These are phyloP conservation scores for Crithidia bombi DNA, from an alignment of 208 protist species.

Conservation along the genomic window DNA sequence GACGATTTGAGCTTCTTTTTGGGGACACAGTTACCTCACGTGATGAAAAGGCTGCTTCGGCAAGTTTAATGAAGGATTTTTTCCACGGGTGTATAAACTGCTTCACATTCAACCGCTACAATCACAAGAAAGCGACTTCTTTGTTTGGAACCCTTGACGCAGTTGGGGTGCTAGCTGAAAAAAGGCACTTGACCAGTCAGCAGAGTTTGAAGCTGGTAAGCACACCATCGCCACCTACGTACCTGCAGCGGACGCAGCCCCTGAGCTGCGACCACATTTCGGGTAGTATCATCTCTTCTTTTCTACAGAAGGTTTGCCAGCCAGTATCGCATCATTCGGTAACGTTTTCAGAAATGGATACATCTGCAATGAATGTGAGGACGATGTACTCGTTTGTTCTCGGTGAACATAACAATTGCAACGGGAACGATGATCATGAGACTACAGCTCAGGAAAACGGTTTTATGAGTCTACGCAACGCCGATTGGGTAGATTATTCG, in stretches of 20 bases:
- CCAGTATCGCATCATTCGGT: not conserved
- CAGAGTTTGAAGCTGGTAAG: conserved; percentile 5
- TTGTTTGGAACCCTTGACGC: conserved; percentile 20
- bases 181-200: not conserved
- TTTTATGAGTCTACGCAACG: no score
- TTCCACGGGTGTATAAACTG: conserved; percentile 27
- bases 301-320: no score
- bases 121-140: not conserved
- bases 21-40: not conserved
- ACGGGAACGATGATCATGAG: not conserved
- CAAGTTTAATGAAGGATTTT: not conserved
- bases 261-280: conserved; percentile 23
- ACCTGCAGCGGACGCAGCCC: conserved; percentile 1
- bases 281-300: not conserved
- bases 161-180: conserved; percentile 12
- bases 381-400: not conserved
- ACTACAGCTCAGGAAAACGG: not conserved
- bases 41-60: not conserved
- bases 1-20: conserved; percentile 11
- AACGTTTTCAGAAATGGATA: conserved; percentile 1
- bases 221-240: not conserved
- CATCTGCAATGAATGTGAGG: not conserved
- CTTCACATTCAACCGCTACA: conserved; percentile 30
- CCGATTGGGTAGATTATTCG: not conserved
- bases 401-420: not conserved